Evolutionary conservation across 352 stramenopile genomes (phyloP), one percentile per base, ranked within the genome.

Genomic region (Phytophthora sojae): DNA sequence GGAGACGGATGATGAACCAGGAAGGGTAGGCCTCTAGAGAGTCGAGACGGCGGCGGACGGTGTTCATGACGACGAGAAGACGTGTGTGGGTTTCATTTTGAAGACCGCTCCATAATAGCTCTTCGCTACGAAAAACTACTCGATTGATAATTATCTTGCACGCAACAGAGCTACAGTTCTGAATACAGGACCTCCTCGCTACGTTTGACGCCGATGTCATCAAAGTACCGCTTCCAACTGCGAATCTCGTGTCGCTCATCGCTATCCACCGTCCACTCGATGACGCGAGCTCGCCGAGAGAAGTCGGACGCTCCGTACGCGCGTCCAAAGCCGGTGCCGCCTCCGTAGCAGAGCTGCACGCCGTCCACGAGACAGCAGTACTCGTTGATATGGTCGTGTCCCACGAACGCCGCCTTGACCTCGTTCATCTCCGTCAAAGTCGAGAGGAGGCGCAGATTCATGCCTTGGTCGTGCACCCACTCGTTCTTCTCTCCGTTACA

Each of bases 311-410:
- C 37, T 0, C 78, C 74, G 47, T 89, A 88, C 9, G 80, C 61
- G 12, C 64, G 53, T 29, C 70, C 81, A 45, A 89, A 90, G 45
- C 81, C 83, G 14, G 73, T 70, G 30, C 81, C 80, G 1, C 83
- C 83, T 42, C 83, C 83, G 51, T 86, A 89, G 67, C 80, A 91
- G 6, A 91, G 66, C 50, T 88, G 78, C 21, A 92, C 59, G 21
- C 80, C 73, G 4, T 82, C 32, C 17, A 76, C 70, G 7, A 71
- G 59, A 57, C 72, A 82, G 42, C 81, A 90, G 57, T 82, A 91
- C 30, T 91, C 83, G 45, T 91, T 91, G 12, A 82, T 6, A 39
- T 92, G 83, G 70, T 92, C 80, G 58, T 92, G 83, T 6, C 81
- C 80, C 4, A 83, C 78, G 35, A 92, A 92, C 2, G 68, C 76